phyloP scores from a whole-genome alignment of 176 grass and related monocot genomes.

The Tuctoria greenei region DNA sequence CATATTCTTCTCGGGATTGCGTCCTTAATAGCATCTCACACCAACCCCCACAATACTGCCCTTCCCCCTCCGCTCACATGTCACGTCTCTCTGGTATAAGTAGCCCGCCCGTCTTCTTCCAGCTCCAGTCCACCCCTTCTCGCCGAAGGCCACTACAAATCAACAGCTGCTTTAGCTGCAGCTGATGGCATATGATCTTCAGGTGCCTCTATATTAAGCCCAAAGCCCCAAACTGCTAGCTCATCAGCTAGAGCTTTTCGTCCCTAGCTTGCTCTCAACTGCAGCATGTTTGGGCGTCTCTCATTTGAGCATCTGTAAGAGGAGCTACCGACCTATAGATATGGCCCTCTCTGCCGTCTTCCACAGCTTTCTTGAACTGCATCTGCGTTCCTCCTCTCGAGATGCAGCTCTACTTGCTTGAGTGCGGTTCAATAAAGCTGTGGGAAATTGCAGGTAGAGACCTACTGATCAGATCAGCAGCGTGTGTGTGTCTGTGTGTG shows the following conservation, averaged over 20 bases:
- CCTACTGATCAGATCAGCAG: constrained; percentile 25
- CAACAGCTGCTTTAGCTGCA: neutral
- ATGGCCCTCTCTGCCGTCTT: constrained; percentile 93
- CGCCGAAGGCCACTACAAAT: neutral
- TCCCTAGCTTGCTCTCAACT: neutral
- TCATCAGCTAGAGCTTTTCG: neutral
- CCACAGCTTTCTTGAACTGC: constrained; percentile 99
- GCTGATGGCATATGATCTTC: neutral
- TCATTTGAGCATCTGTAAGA: neutral
- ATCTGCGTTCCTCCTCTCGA: constrained; percentile 21
- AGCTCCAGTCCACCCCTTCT: constrained; percentile 6
- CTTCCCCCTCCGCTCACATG: constrained; percentile 27
- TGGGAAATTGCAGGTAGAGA: constrained; percentile 83
- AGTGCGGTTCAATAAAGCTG: constrained; percentile 94
- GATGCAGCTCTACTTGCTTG: constrained; percentile 8
- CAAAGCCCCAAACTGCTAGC: neutral
- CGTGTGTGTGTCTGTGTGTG: neutral
- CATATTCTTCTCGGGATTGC: neutral
- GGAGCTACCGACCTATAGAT: neutral
- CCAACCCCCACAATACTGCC: neutral
- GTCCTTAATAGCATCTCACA: neutral
- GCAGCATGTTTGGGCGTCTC: neutral
- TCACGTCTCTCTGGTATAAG: constrained; percentile 60
- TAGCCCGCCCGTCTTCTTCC: constrained; percentile 27
- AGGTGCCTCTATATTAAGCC: neutral